Base-by-base conservation (phyloP, 805 yeast species). In the Pichia manshurica region DNA sequence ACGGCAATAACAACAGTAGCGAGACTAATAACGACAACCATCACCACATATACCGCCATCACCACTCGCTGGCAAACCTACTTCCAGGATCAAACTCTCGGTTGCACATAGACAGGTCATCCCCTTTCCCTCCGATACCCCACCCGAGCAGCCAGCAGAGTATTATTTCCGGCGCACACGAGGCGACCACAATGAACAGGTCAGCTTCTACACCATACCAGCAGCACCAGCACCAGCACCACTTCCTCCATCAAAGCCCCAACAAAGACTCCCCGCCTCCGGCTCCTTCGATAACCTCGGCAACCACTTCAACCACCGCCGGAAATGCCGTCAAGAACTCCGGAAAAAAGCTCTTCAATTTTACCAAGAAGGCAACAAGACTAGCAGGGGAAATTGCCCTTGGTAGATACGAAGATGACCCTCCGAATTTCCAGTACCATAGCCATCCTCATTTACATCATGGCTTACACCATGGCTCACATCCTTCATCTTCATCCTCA, bases 371-470 rank as follows among this genome's bases (percentile, higher is more conserved):
- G 46, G 68, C 67, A 1, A 54, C 63, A 2, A 50, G 53, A 32
- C 21, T 64, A 4, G 67, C 64, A 1, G 64, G 64, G 9, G 67
- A 64, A 42, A 47, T 64, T 8, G 67, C 67, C 1, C 61, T 64
- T 47, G 68, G 68, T 8, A 45, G 56, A 15, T 50, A 60, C 4
- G 23, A 52, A 22, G 21, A 16, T 7, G 35, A n/a, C n/a, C n/a
- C n/a, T n/a, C n/a, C n/a, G n/a, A n/a, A n/a, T n/a, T n/a, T n/a
- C n/a, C n/a, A n/a, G n/a, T n/a, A n/a, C n/a, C n/a, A n/a, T n/a
- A n/a, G n/a, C n/a, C n/a, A n/a, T n/a, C n/a, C n/a, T n/a, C n/a
- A n/a, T n/a, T n/a, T n/a, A n/a, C 29, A 25, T 10, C 29, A 25
- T 25, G 29, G 29, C 7, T 10, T 22, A 21, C 19, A 39, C 15